A percentile compares a stretch with the other conserved stretches of the same genome.
These are phyloP conservation scores for Dysphania ambrosioides DNA, from an alignment of 148 eudicot genomes.

Conservation along the genomic window DNA sequence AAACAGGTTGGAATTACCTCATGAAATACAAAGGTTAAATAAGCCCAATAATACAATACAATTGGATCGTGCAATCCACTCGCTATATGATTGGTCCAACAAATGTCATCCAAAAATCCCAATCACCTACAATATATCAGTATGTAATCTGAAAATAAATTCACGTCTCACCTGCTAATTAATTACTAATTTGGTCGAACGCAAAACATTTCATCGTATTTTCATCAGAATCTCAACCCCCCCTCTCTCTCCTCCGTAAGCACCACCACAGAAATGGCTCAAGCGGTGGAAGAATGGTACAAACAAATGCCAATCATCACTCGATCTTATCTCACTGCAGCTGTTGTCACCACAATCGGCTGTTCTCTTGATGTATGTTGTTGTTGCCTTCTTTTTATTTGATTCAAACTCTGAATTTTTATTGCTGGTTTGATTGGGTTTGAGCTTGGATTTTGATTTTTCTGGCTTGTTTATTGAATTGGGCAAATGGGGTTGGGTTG, in stretches of 20 bases:
- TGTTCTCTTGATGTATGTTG: constrained; percentile 81
- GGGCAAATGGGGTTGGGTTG: not conserved
- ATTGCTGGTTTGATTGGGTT: constrained; percentile 17
- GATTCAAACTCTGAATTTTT: not conserved
- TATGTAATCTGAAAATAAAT: no score
- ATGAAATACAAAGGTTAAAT: no score
- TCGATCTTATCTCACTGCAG: constrained; percentile 93
- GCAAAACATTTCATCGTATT: not conserved
- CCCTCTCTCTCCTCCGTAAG: no score
- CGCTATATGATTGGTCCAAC: constrained; percentile 12
- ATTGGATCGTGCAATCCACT: not conserved
- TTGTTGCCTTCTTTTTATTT: not conserved
- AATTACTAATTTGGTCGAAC: not conserved
- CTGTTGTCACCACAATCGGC: constrained; percentile 69
- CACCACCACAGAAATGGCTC: no score
- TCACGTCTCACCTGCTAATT: not conserved
- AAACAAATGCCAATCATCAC: constrained; percentile 96
- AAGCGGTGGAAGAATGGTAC: constrained; percentile 97
- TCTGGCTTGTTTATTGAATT: not conserved
- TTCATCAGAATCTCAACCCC: no score
- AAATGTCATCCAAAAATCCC: constrained; percentile 2
- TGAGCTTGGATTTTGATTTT: constrained; percentile 13
- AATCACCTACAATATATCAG: no score
- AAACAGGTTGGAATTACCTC: no score
- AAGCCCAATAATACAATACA: no score